Evolutionary conservation across 2,329 filamentous ascomycete genomes (phyloP), one percentile per base, ranked within the genome.

Genomic region (Trichoderma sp.): DNA sequence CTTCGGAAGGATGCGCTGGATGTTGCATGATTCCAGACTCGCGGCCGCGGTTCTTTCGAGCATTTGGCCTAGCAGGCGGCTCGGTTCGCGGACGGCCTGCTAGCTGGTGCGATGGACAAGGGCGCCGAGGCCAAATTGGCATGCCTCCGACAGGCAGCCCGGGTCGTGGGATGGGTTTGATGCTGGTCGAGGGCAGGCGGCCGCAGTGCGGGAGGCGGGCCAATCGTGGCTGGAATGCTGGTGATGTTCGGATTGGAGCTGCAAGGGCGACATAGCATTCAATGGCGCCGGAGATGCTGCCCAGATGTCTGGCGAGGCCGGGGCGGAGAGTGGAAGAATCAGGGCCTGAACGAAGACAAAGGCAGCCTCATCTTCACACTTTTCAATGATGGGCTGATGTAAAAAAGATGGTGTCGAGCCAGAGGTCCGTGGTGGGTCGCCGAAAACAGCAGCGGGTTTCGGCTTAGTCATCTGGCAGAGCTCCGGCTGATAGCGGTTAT

Each of bases 1-100:
- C 44, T 70, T 73, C 24, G 80, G 79, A 64, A 85, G 76, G 67
- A 83, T 78, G 74, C 83, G 79, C 74, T 82, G 82, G 73, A 86
- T 77, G 69, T 78, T 79, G 77, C 82, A 82, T 74, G 83, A 80
- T 80, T 86, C 84, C 75, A 86, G 75, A 74, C 78, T 80, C 67
- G 81, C 80, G 45, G 83, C 82, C 47, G 83, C 82, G 64, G 83
- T 84, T 80, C 83, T 82, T 79, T 86, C 84, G 71, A 86, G 81
- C 83, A 86, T 85, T 74, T 77, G 78, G 63, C 66, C 66, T 64
- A 65, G 39, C 52, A 54, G 65, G 28, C 64, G 39, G 24, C 59
- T 58, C 51, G 54, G 47, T 39, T 52, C 52, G 43, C 58, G 41
- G 60, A 58, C 41, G 14, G 24, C 56, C 57, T 48, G 48, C 56